Evolutionary conservation across 2,329 filamentous ascomycete genomes (phyloP).

Genomic region (Cercospora zeina): DNA sequence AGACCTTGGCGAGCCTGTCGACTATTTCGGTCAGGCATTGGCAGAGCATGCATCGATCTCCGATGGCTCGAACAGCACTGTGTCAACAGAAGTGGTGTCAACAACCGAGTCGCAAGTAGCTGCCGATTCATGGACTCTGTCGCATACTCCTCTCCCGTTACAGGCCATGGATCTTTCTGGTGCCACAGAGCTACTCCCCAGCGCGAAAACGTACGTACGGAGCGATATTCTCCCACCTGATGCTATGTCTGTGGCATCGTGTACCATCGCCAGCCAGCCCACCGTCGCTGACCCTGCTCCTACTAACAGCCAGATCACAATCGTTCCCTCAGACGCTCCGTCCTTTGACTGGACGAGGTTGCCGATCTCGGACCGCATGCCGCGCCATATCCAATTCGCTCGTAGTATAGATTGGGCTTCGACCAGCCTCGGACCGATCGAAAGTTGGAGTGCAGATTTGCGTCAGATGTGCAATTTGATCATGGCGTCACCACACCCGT

Average conservation of each 20-base stretch:
- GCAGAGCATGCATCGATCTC: constrained; percentile 16
- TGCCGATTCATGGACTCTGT: background rate
- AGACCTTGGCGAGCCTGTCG: constrained; percentile 27
- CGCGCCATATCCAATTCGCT: constrained; percentile 71
- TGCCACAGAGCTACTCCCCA: constrained; percentile 31
- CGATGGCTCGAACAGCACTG: constrained; percentile 19
- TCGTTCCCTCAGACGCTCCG: constrained; percentile 39
- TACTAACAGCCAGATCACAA: constrained; percentile 34
- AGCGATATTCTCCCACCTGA: constrained; percentile 22
- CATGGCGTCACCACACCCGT: constrained; percentile 69
- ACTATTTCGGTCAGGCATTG: constrained; percentile 35
- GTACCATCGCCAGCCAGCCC: constrained; percentile 21
- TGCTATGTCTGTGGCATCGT: constrained; percentile 20
- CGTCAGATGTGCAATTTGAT: constrained; percentile 78
- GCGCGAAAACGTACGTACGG: constrained; percentile 33
- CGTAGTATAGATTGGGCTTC: constrained; percentile 70
- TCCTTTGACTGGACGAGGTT: constrained; percentile 83
- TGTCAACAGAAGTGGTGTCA: constrained; percentile 27
- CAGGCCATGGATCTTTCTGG: constrained; percentile 26
- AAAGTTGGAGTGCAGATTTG: constrained; percentile 67
- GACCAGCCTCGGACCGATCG: constrained; percentile 73
- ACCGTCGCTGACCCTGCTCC: constrained; percentile 21
- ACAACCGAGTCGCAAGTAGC: constrained; percentile 30
- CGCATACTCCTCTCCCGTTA: constrained; percentile 10
- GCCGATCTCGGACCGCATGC: constrained; percentile 62